Evolutionary conservation across 148 eudicot genomes (phyloP).

Genomic region (Vaccinium macrocarpon): DNA sequence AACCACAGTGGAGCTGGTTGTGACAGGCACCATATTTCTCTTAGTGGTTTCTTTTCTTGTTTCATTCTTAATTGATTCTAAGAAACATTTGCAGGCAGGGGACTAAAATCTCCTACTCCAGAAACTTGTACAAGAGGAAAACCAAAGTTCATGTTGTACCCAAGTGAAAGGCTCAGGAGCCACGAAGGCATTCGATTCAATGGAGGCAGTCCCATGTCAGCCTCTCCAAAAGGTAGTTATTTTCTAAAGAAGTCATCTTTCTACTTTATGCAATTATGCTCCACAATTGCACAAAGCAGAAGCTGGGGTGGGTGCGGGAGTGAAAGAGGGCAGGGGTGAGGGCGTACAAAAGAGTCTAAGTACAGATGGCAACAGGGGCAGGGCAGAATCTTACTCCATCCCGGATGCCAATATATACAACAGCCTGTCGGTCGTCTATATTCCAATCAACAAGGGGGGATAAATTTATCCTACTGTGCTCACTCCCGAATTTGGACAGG

Average conservation of each 20-base stretch:
- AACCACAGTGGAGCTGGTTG: background rate
- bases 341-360: background rate
- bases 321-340: background rate
- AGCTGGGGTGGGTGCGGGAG: background rate
- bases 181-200: constrained; percentile 27
- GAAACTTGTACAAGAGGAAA: constrained; percentile 27
- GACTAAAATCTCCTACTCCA: constrained; percentile 29
- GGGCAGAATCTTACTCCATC: background rate
- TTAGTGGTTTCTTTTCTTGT: background rate
- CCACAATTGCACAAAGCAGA: background rate
- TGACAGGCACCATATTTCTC: too few relatives aligned
- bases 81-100: constrained; percentile 28
- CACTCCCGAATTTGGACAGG: background rate
- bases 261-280: background rate
- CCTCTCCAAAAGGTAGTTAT: constrained; percentile 39
- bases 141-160: constrained; percentile 24
- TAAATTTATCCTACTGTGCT: background rate
- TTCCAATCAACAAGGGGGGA: background rate
- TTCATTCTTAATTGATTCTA: background rate
- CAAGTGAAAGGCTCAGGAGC: constrained; percentile 34
- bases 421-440: background rate
- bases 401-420: background rate
- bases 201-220: constrained; percentile 36
- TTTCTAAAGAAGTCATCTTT: background rate
- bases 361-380: background rate